phyloP scores from a whole-genome alignment of 2,329 filamentous ascomycete genomes.

The Penicillium hordei region DNA sequence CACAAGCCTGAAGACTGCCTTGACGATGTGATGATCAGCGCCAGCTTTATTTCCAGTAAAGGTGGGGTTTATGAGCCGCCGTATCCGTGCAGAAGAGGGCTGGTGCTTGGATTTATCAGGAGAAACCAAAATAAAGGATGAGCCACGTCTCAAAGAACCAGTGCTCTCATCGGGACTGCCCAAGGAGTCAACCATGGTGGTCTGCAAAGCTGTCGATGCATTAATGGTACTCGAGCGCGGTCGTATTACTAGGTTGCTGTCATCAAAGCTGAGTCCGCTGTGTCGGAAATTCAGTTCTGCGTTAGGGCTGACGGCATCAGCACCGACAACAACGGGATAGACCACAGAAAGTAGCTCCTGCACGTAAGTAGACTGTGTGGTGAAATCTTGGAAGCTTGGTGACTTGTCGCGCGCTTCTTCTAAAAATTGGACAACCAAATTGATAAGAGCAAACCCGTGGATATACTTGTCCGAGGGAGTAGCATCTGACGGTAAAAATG shows the following conservation, averaged over 20 bases:
- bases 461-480: conserved; percentile 5
- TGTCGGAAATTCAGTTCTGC: conserved; percentile 84
- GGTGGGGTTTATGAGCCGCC: conserved; percentile 62
- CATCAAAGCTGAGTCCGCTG: conserved; percentile 78
- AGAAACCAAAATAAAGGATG: conserved; percentile 87
- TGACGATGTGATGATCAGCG: conserved; percentile 68
- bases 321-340: conserved; percentile 84
- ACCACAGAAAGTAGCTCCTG: conserved; percentile 75
- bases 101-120: conserved; percentile 61
- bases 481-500: conserved; percentile 3
- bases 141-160: conserved; percentile 71
- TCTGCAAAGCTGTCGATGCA: conserved; percentile 66
- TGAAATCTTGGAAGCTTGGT: conserved; percentile 76
- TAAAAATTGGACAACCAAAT: conserved; percentile 76
- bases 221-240: conserved; percentile 62
- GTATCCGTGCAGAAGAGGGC: conserved; percentile 63
- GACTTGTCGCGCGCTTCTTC: conserved; percentile 76
- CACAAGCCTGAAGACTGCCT: conserved; percentile 74
- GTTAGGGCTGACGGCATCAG: conserved; percentile 77
- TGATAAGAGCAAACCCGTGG: conserved; percentile 57
- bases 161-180: conserved; percentile 51
- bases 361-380: conserved; percentile 75
- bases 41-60: conserved; percentile 46
- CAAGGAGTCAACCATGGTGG: conserved; percentile 59
- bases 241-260: conserved; percentile 78